Conservation (phyloP, 192 early-diverging fungal genomes). For the Helicostylum pulchrum region DNA sequence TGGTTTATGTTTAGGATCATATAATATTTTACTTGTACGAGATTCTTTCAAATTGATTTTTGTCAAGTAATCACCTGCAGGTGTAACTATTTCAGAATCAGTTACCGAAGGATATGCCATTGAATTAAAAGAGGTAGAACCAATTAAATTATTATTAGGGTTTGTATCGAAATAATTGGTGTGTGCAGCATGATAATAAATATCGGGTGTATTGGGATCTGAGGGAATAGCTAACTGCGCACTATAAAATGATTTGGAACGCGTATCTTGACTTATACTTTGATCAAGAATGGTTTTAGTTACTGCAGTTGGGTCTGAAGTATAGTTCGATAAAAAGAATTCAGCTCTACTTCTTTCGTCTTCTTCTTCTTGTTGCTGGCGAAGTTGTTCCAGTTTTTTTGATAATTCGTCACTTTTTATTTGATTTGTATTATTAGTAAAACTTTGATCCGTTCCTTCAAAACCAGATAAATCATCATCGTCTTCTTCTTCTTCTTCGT, state of each 20-base stretch:
- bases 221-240: conserved; percentile 3
- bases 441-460: neutral
- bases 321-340: conserved; percentile 20
- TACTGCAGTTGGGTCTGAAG: neutral
- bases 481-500: conserved; percentile 22
- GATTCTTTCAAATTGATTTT: too few species aligned
- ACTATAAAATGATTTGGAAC: conserved; percentile 5
- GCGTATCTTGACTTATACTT: neutral
- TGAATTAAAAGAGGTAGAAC: too few species aligned
- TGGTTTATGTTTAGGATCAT: too few species aligned
- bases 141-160: too few species aligned
- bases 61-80: too few species aligned
- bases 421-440: neutral
- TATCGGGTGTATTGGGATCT: neutral
- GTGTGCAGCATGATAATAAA: neutral
- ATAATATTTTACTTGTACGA: too few species aligned
- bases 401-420: neutral
- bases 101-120: too few species aligned
- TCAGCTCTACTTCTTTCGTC: conserved; percentile 24
- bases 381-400: conserved; percentile 18
- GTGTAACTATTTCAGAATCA: too few species aligned
- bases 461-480: conserved; percentile 10
- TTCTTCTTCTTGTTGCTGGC: conserved; percentile 31
- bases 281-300: too few species aligned
- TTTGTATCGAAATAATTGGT: too few species aligned